Conservation (phyloP, 148 eudicot genomes). For the Camellia sinensis region DNA sequence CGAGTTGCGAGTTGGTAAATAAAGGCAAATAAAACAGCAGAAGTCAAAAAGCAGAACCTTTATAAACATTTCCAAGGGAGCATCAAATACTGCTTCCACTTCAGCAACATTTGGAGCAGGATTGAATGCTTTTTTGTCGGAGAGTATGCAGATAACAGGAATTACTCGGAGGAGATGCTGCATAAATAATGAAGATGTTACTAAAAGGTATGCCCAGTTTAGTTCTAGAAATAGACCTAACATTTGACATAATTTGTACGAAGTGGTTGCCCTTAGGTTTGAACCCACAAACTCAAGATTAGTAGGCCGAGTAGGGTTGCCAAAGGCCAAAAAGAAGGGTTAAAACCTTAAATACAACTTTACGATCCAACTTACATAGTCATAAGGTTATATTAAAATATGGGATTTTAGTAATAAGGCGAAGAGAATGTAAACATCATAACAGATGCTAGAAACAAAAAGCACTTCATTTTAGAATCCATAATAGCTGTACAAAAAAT, state of each 20-base stretch:
- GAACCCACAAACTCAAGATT: no score
- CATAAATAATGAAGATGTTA: constrained; percentile 13
- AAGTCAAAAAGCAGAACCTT: constrained; percentile 33
- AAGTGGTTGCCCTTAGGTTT: no score
- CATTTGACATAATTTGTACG: no score
- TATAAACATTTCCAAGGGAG: constrained; percentile 82
- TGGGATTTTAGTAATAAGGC: background rate
- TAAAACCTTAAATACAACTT: background rate
- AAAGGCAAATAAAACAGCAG: background rate
- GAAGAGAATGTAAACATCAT: background rate
- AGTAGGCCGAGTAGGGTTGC: no score
- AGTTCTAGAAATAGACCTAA: no score
- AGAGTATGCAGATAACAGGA: constrained; percentile 64
- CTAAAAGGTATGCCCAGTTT: no score
- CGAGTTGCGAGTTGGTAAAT: background rate
- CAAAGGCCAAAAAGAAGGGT: background rate
- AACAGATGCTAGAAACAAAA: background rate
- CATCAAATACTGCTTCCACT: constrained; percentile 82
- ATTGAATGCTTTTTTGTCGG: constrained; percentile 50
- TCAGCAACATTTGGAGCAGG: constrained; percentile 64
- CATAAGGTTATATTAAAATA: background rate
- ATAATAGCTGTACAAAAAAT: background rate
- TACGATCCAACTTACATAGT: background rate
- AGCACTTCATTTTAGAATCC: background rate
- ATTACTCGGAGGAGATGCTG: constrained; percentile 54